These are phyloP conservation scores for Lipomyces anomalus DNA, from an alignment of 805 yeast genomes.

Conservation along the genomic window DNA sequence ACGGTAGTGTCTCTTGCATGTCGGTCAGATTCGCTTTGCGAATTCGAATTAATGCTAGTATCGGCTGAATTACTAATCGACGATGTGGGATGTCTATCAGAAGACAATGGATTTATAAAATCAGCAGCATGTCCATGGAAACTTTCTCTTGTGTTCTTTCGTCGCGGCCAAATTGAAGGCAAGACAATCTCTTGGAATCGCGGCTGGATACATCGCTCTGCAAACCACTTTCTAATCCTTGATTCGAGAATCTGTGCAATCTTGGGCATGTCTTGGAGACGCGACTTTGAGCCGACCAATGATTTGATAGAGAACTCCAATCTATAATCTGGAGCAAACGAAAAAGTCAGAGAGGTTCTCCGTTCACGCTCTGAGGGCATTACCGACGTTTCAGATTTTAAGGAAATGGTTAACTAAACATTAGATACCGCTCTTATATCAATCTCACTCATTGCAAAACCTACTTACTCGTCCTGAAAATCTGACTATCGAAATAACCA, in stretches of 20 bases:
- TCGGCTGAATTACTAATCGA: too few relatives aligned
- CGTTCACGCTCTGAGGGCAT: constrained; percentile 8
- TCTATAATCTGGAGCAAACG: constrained; percentile 86
- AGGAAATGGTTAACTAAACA: constrained; percentile 56
- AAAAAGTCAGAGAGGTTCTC: constrained; percentile 69
- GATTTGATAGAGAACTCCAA: constrained; percentile 86
- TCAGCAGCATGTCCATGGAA: constrained; percentile 1
- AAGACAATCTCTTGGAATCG: constrained; percentile 76
- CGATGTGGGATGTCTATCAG: too few relatives aligned
- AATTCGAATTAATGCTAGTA: too few relatives aligned
- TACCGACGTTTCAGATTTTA: constrained; percentile 32
- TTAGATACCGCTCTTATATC: too few relatives aligned
- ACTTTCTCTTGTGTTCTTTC: constrained; percentile 27
- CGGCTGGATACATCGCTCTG: constrained; percentile 90
- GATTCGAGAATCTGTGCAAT: constrained; percentile 78
- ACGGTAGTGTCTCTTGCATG: too few relatives aligned
- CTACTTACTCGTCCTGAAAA: constrained; percentile 65
- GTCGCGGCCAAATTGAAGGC: constrained; percentile 72
- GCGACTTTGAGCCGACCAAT: constrained; percentile 85
- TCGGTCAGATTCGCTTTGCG: too few relatives aligned
- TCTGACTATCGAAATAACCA: constrained; percentile 81
- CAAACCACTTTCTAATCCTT: constrained; percentile 79
- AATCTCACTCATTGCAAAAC: background rate
- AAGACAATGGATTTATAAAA: too few relatives aligned
- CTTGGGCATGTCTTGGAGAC: constrained; percentile 89